phyloP scores from a whole-genome alignment of 208 protist species.

The Paratrypanosoma confusum region DNA sequence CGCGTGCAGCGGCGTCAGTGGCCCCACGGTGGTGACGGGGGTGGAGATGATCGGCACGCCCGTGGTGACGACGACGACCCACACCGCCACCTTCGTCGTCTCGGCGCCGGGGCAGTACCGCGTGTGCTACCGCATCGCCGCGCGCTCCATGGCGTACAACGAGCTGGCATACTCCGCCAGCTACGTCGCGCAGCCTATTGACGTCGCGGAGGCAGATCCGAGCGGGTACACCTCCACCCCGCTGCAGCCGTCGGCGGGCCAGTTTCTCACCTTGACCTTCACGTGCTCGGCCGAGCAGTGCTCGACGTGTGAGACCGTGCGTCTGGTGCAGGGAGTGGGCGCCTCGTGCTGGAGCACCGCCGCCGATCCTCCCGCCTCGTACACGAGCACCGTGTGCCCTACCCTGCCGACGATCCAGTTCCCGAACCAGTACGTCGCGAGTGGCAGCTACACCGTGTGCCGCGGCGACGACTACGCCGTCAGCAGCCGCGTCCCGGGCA shows the following conservation, averaged over 20 bases:
- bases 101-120: constrained; percentile 50
- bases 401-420: constrained; percentile 48
- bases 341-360: constrained; percentile 52
- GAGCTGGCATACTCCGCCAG: constrained; percentile 38
- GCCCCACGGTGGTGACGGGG: not conserved
- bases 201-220: constrained; percentile 33
- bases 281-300: constrained; percentile 27
- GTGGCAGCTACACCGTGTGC: constrained; percentile 71
- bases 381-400: constrained; percentile 50
- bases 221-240: constrained; percentile 23
- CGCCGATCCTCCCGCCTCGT: constrained; percentile 9
- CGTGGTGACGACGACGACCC: constrained; percentile 15
- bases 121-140: constrained; percentile 61
- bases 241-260: constrained; percentile 33
- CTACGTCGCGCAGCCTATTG: constrained; percentile 17
- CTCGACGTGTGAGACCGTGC: constrained; percentile 40
- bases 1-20: constrained; percentile 27
- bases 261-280: constrained; percentile 57
- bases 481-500: constrained; percentile 48
- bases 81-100: constrained; percentile 45
- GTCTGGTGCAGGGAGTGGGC: constrained; percentile 43
- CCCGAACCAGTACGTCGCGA: constrained; percentile 43
- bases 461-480: constrained; percentile 28
- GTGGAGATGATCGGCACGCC: constrained; percentile 26
- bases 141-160: constrained; percentile 9